These are phyloP conservation scores for Pholiota conissans DNA, from an alignment of 768 basidiomycete genomes.

Conservation along the genomic window DNA sequence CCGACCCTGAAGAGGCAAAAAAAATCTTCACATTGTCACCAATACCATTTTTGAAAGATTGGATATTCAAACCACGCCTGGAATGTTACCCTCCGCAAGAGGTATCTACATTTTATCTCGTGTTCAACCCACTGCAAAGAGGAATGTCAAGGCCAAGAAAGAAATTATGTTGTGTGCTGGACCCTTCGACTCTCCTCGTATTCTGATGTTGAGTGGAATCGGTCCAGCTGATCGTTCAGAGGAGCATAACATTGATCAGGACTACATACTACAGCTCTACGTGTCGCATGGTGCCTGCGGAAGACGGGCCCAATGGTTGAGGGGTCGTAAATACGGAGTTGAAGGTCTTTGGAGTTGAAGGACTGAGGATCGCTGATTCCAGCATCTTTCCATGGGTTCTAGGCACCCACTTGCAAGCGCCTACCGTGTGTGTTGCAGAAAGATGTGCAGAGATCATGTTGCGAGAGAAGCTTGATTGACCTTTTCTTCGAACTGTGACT, in stretches of 20 bases:
- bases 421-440: slow-evolving; percentile 13
- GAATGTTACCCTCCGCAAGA: not conserved
- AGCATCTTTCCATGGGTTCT: slow-evolving; percentile 14
- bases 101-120: slow-evolving; percentile 4
- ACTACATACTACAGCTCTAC: slow-evolving; percentile 13
- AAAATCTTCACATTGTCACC: slow-evolving; percentile 10
- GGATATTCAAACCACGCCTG: not conserved
- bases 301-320: not conserved
- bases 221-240: slow-evolving; percentile 6
- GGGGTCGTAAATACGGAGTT: slow-evolving; percentile 8
- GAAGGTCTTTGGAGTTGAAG: slow-evolving; percentile 9
- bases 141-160: not conserved
- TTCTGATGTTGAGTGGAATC: slow-evolving; percentile 11
- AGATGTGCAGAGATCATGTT: slow-evolving; percentile 12
- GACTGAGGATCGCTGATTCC: slow-evolving; percentile 11
- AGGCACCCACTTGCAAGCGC: slow-evolving; percentile 12
- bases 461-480: slow-evolving; percentile 3
- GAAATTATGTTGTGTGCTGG: slow-evolving; percentile 13
- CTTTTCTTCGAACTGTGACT: not conserved
- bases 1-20: slow-evolving; percentile 3
- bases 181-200: slow-evolving; percentile 11
- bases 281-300: slow-evolving; percentile 8
- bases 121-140: not conserved
- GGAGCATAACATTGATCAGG: slow-evolving; percentile 4
- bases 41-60: slow-evolving; percentile 8